Base-by-base conservation (phyloP, 2,329 filamentous ascomycete genomes). In the Xylaria sp. region DNA sequence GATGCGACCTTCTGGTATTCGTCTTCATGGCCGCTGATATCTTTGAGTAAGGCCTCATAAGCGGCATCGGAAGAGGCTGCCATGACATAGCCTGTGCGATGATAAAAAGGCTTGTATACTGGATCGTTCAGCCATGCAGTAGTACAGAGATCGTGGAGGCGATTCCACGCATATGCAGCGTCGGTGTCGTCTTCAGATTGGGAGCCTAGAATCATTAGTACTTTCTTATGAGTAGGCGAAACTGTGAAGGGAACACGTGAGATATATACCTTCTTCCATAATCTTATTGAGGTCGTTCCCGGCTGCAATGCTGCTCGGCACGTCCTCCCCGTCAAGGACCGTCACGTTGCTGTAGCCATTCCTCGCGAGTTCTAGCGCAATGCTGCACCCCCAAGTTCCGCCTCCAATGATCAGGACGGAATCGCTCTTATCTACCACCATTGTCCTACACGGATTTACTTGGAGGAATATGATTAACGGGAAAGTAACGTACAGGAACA, bases 31-130 rank as follows among this genome's bases (percentile, higher is more conserved):
- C 67, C 70, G 50, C 63, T 57, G 37, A 73, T 70, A 2, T 75
- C 72, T 6, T 65, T 51, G 12, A 69, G 64, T 15, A 74, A 66
- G 41, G 65, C 59, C 34, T 68, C 50, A 18, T 69, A 72, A 1
- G 73, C 67, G 23, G 65, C 50, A 51, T 74, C 73, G 12, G 73
- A 72, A 25, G 69, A 73, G 44, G 73, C 72, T 15, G 75, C 72
- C 66, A 72, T 71, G 20, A 85, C 82, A 71, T 83, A 84, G 31
- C 84, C 83, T 0, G 83, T 86, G 12, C 80, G 76, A 67, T 85
- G 83, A 69, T 85, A 84, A 71, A 79, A 82, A 3, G 80, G 78
- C 62, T 75, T 77, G 73, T 84, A 83, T 4, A 85, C 65, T 1
- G 81, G 76, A 69, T 85, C 84, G 9, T 74, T 73, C 12, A 80